Base-by-base conservation (phyloP, 139 green algal species). In the Chlamydomonas asymmetrica region DNA sequence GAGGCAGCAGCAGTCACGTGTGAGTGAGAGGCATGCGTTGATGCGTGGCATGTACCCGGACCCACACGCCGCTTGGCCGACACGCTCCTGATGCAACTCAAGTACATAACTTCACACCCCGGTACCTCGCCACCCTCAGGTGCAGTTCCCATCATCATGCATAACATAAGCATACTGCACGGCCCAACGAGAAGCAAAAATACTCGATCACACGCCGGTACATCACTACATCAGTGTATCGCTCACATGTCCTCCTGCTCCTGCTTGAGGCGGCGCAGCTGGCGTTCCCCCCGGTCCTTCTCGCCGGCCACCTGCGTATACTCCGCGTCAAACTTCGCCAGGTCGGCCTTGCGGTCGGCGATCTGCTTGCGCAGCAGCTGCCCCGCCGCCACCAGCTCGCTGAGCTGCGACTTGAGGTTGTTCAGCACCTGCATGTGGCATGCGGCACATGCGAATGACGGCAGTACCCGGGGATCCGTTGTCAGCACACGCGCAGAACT, bases 211-310 rank as follows among this genome's bases (percentile, higher is more conserved):
- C n/a, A n/a, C n/a, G n/a, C n/a, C n/a, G n/a, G n/a, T n/a, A n/a
- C n/a, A n/a, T n/a, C n/a, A n/a, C n/a, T n/a, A n/a, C n/a, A n/a
- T n/a, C n/a, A n/a, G n/a, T n/a, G n/a, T n/a, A n/a, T n/a, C n/a
- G n/a, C 80, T 87, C 39, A 91, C 85, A 86, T 84, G 66, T 91
- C 85, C 41, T 90, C 82, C 69, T 92, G 83, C 71, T 92, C 84
- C 25, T 75, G 66, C 41, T 91, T 84, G n/a, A 92, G 78, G 29
- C 68, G 76, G 75, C 67, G 66, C 40, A 86, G 65, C 0, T 61
- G 84, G 1, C 67, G 56, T 45, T 89, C 76, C 5, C 80, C 84
- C 3, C 54, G 71, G 2, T 43, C 59, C 59, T 77, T 77, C 59
- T 77, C 71, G 59, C 69, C 71, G 41, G 69, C 23, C 60, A 69